These are phyloP conservation scores for Tetradesmus obliquus DNA, from an alignment of 139 green algal genomes.

Conservation along the genomic window DNA sequence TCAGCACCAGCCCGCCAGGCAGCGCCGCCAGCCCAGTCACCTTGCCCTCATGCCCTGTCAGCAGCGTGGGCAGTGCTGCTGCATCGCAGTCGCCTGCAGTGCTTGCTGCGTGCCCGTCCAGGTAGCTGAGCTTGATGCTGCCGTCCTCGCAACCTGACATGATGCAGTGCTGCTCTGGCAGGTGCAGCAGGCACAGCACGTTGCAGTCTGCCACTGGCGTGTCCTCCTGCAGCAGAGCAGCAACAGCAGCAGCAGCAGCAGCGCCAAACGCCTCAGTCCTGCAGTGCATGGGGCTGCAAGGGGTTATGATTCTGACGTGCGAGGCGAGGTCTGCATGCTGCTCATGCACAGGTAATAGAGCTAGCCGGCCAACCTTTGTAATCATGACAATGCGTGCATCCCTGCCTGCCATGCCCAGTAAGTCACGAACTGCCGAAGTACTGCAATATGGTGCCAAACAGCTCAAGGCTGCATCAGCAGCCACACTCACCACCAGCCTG, in stretches of 20 bases:
- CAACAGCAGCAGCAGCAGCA: background rate
- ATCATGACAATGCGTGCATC: too few relatives aligned
- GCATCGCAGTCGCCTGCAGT: background rate
- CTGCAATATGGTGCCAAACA: too few relatives aligned
- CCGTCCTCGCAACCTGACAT: slow-evolving; percentile 70
- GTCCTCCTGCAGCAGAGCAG: slow-evolving; percentile 52
- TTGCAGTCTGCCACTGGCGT: slow-evolving; percentile 60
- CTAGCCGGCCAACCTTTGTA: too few relatives aligned
- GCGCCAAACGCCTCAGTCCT: slow-evolving; percentile 68
- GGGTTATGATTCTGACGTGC: too few relatives aligned
- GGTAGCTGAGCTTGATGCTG: slow-evolving; percentile 69
- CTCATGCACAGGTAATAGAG: too few relatives aligned
- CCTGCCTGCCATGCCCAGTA: too few relatives aligned
- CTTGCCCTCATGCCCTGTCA: slow-evolving; percentile 36
- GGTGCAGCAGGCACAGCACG: slow-evolving; percentile 67
- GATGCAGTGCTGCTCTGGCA: slow-evolving; percentile 61
- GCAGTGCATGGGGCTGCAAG: slow-evolving; percentile 54
- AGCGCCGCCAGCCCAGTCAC: slow-evolving; percentile 65
- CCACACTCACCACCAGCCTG: slow-evolving; percentile 57
- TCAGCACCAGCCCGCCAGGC: slow-evolving; percentile 57
- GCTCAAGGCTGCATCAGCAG: background rate
- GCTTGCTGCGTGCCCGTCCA: slow-evolving; percentile 42
- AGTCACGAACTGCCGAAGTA: too few relatives aligned
- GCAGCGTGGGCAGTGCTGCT: slow-evolving; percentile 23
- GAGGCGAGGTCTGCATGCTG: too few relatives aligned